phyloP scores from a whole-genome alignment of 177 flowering plant genomes.

The Vitis hybrid region DNA sequence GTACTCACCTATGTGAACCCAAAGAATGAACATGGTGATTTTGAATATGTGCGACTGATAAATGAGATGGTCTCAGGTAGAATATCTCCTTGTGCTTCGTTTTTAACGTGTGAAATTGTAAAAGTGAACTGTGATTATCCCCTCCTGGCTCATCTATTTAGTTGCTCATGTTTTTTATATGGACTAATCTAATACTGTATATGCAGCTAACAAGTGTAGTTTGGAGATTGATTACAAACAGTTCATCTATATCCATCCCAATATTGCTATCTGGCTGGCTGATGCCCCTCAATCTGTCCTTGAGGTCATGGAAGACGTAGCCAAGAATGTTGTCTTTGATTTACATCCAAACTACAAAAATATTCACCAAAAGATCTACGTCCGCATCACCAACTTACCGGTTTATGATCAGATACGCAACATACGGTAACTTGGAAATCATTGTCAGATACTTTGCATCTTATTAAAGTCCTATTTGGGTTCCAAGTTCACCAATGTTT shows the following conservation, averaged over 20 bases:
- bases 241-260: constrained; percentile 85
- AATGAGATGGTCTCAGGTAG: constrained; percentile 96
- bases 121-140: constrained; percentile 3
- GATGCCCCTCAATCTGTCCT: constrained; percentile 98
- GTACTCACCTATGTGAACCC: constrained; percentile 71
- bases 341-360: constrained; percentile 84
- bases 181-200: constrained; percentile 6
- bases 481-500: background rate
- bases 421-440: constrained; percentile 59
- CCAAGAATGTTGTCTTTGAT: constrained; percentile 77
- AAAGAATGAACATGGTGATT: constrained; percentile 65
- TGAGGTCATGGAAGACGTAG: constrained; percentile 98
- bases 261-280: constrained; percentile 98
- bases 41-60: constrained; percentile 74
- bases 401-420: constrained; percentile 96
- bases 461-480: background rate
- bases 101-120: background rate
- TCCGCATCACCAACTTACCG: constrained; percentile 84
- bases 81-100: background rate
- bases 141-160: background rate
- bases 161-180: background rate
- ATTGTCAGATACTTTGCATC: background rate
- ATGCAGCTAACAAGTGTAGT: constrained; percentile 92
- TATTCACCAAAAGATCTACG: constrained; percentile 86
- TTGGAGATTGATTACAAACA: constrained; percentile 97